A percentile compares a stretch with the other conserved stretches of the same genome.
Evolutionary conservation across 345 rosid species (phyloP).

Genomic region (Limnanthes douglasii): DNA sequence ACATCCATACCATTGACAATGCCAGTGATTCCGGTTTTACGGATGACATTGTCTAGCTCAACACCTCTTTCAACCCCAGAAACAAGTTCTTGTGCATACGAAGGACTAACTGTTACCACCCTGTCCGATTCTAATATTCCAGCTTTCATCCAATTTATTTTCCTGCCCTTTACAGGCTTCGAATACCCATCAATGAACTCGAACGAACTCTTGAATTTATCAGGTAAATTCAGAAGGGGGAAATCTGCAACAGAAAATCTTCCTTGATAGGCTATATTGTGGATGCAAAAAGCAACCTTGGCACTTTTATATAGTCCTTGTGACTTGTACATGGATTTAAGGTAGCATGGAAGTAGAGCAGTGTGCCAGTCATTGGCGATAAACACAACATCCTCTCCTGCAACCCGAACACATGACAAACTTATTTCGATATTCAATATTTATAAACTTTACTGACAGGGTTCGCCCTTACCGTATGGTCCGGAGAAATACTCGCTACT

Average conservation of each 20-base stretch:
- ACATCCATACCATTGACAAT: slow-evolving; percentile 90
- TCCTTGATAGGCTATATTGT: slow-evolving; percentile 94
- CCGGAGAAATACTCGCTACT: slow-evolving; percentile 53
- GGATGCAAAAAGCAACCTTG: slow-evolving; percentile 94
- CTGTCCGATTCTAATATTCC: slow-evolving; percentile 64
- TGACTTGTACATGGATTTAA: slow-evolving; percentile 54
- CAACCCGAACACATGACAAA: too few relatives aligned
- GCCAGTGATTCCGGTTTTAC: slow-evolving; percentile 49
- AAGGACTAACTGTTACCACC: slow-evolving; percentile 78
- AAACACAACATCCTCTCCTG: slow-evolving; percentile 82
- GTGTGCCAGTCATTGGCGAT: slow-evolving; percentile 96
- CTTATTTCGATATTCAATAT: too few relatives aligned
- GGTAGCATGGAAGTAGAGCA: slow-evolving; percentile 78
- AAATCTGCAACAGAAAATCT: slow-evolving; percentile 56
- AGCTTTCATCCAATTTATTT: slow-evolving; percentile 97
- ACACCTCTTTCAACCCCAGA: slow-evolving; percentile 72
- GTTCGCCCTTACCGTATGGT: slow-evolving; percentile 48
- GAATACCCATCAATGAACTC: slow-evolving; percentile 77
- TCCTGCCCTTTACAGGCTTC: slow-evolving; percentile 75
- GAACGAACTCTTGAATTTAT: slow-evolving; percentile 55
- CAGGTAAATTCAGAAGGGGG: slow-evolving; percentile 63
- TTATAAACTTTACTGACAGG: background rate
- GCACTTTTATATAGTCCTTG: slow-evolving; percentile 54
- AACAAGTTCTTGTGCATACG: slow-evolving; percentile 70
- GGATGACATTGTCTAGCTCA: slow-evolving; percentile 47